These are phyloP conservation scores for Neopestalotiopsis clavispora DNA, from an alignment of 2,329 filamentous ascomycete species.

Conservation along the genomic window DNA sequence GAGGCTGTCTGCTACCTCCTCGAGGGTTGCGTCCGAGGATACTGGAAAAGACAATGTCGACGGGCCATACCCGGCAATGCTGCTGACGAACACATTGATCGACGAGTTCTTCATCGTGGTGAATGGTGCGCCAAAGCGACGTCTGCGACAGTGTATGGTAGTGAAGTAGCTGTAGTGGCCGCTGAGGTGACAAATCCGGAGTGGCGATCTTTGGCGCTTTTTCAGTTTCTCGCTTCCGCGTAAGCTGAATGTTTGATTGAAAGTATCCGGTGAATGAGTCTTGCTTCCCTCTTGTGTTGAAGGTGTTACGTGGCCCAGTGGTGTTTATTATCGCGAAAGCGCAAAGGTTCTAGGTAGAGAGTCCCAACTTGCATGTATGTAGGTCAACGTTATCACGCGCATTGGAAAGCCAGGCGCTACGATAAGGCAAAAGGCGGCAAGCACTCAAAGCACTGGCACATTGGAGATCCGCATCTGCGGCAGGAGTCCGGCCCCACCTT, in stretches of 20 bases:
- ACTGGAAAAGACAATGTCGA: constrained; percentile 82
- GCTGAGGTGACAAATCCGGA: not conserved
- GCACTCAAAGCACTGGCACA: too few species aligned
- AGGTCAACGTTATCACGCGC: not conserved
- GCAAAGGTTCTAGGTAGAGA: not conserved
- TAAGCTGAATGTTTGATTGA: not conserved
- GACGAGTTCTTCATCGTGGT: constrained; percentile 31
- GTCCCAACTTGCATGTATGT: not conserved
- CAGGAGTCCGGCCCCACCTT: not conserved
- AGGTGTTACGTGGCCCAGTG: not conserved
- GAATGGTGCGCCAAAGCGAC: not conserved
- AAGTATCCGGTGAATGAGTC: not conserved
- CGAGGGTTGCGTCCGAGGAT: constrained; percentile 65
- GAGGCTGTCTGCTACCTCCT: constrained; percentile 69
- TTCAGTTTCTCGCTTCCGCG: not conserved
- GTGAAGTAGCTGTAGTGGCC: too few species aligned
- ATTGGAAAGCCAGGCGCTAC: not conserved
- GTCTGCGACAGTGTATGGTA: not conserved
- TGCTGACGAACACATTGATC: constrained; percentile 84
- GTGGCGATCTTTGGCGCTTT: not conserved
- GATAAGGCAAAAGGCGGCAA: constrained; percentile 1
- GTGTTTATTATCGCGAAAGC: not conserved
- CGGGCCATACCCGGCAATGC: constrained; percentile 82
- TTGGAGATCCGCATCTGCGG: not conserved
- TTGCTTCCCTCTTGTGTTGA: not conserved